Conservation (phyloP, 768 basidiomycete genomes). For the Termitomyces sp. region DNA sequence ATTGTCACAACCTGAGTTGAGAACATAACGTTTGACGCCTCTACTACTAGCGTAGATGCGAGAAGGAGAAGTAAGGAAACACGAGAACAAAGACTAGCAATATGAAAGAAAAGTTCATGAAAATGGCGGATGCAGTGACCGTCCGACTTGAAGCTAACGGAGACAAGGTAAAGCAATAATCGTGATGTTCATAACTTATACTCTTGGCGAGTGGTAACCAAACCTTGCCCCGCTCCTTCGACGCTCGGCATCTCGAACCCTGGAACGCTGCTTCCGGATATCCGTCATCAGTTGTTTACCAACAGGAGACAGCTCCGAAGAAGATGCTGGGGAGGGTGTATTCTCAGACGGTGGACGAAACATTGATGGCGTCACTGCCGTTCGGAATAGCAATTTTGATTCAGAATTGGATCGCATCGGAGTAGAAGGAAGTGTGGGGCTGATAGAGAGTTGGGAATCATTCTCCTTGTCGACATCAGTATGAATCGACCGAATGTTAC, state of each 20-base stretch:
- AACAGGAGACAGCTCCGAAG: slow-evolving; percentile 69
- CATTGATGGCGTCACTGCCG: slow-evolving; percentile 34
- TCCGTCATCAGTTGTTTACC: slow-evolving; percentile 65
- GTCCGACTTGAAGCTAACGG: not conserved
- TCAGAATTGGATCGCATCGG: slow-evolving; percentile 36
- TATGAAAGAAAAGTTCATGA: slow-evolving; percentile 2
- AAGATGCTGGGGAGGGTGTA: slow-evolving; percentile 60
- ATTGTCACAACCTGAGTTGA: not conserved
- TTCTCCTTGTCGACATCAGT: slow-evolving; percentile 37
- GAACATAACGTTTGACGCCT: not conserved
- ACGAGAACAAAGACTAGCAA: not conserved
- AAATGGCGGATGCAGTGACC: not conserved
- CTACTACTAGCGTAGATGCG: not conserved
- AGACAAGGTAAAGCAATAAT: not conserved
- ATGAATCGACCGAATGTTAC: slow-evolving; percentile 13
- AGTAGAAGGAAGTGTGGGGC: slow-evolving; percentile 37
- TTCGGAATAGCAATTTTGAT: slow-evolving; percentile 30
- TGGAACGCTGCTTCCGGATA: slow-evolving; percentile 43
- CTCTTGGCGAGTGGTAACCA: slow-evolving; percentile 2
- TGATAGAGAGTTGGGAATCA: slow-evolving; percentile 26
- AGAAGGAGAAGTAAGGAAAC: not conserved
- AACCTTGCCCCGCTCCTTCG: slow-evolving; percentile 12
- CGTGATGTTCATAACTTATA: not conserved
- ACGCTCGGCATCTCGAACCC: slow-evolving; percentile 32
- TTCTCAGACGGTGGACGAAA: slow-evolving; percentile 42